These are phyloP conservation scores for Arctostaphylos glauca DNA, from an alignment of 148 eudicot genomes.

Conservation along the genomic window DNA sequence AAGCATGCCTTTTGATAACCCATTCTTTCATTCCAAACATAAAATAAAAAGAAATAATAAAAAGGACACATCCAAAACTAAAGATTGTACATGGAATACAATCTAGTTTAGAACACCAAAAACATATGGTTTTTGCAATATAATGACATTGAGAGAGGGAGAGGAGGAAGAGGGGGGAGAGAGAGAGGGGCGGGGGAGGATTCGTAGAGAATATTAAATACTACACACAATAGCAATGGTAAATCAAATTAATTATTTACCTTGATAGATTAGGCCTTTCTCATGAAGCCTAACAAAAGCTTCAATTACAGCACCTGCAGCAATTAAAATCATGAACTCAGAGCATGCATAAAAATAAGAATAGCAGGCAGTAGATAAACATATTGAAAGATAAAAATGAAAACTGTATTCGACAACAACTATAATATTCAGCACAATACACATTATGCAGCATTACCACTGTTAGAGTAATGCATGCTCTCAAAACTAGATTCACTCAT, in stretches of 20 bases:
- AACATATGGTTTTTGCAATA: neutral
- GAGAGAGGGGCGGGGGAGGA: no score
- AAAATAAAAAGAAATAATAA: neutral
- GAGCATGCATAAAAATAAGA: conserved; percentile 8
- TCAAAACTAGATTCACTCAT: neutral
- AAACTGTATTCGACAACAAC: neutral
- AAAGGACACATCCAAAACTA: neutral
- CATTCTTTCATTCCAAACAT: no score
- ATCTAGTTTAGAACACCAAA: neutral
- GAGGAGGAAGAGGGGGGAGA: neutral
- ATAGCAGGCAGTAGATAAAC: neutral
- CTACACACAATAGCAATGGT: neutral
- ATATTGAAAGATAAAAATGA: neutral
- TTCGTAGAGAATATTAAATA: neutral
- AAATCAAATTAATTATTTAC: conserved; percentile 24
- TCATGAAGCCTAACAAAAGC: conserved; percentile 97
- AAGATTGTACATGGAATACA: neutral
- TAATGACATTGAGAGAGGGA: neutral
- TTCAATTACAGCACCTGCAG: conserved; percentile 90
- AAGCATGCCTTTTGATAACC: neutral
- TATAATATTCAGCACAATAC: neutral
- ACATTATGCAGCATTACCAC: neutral
- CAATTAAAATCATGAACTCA: conserved; percentile 23
- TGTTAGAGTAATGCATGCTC: neutral
- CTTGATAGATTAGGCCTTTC: conserved; percentile 97